Conservation (phyloP, 78 protist genomes). For the Creolimax fragrantissima region DNA sequence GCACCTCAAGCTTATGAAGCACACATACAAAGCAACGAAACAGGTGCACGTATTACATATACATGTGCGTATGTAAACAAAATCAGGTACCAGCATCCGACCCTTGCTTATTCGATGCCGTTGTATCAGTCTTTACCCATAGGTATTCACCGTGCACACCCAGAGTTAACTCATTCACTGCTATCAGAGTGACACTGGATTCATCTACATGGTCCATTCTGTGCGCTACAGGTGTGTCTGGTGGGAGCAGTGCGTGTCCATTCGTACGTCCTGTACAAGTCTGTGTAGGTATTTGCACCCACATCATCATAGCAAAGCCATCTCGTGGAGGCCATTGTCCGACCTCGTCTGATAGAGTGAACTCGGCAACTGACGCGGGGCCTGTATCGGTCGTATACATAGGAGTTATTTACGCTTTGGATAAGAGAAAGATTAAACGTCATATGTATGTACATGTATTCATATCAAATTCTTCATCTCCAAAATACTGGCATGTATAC, state of each 20-base stretch:
- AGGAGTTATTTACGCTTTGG: background rate
- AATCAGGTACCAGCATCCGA: too few species aligned
- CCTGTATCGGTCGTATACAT: background rate
- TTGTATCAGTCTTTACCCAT: background rate
- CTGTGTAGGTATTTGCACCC: background rate
- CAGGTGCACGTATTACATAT: too few species aligned
- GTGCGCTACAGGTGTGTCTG: background rate
- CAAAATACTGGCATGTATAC: background rate
- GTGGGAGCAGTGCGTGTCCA: background rate
- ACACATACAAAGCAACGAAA: background rate
- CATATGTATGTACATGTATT: background rate
- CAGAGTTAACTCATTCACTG: background rate
- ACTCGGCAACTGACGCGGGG: background rate
- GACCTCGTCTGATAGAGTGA: background rate
- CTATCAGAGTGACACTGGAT: background rate
- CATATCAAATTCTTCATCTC: background rate
- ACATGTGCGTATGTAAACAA: too few species aligned
- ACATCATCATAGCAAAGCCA: background rate
- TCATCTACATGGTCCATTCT: background rate
- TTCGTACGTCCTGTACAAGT: background rate
- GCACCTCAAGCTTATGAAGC: background rate
- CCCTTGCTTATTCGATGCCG: too few species aligned
- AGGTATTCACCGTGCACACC: background rate
- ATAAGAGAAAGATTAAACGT: background rate
- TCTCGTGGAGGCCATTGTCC: background rate